Conservation (phyloP, 257 asterid species). For the Apocynum venetum region DNA sequence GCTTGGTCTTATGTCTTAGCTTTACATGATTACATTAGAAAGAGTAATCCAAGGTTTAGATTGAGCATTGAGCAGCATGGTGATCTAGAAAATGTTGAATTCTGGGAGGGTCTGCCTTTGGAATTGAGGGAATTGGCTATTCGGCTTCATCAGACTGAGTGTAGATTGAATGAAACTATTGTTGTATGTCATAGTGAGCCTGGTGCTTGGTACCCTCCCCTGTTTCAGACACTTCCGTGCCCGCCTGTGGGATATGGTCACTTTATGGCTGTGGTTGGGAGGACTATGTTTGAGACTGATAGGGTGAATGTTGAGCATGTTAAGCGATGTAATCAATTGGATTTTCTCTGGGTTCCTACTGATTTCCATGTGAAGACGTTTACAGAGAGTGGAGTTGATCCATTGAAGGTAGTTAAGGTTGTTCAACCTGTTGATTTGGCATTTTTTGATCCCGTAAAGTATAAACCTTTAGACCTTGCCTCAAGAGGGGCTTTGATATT, state of each 20-base stretch:
- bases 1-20: slow-evolving; percentile 91
- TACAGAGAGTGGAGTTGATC: slow-evolving; percentile 67
- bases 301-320: slow-evolving; percentile 61
- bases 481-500: slow-evolving; percentile 39
- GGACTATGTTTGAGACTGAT: slow-evolving; percentile 96
- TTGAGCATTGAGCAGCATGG: slow-evolving; percentile 72
- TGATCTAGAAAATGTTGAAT: slow-evolving; percentile 53
- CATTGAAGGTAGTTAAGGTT: slow-evolving; percentile 55
- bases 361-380: slow-evolving; percentile 66
- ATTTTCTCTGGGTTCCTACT: slow-evolving; percentile 89
- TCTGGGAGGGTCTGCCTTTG: slow-evolving; percentile 77
- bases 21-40: slow-evolving; percentile 33
- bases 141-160: slow-evolving; percentile 43
- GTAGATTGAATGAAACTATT: slow-evolving; percentile 53
- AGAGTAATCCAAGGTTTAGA: slow-evolving; percentile 41
- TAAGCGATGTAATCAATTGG: slow-evolving; percentile 62
- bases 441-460: slow-evolving; percentile 57
- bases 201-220: slow-evolving; percentile 92
- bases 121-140: slow-evolving; percentile 56
- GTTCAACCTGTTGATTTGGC: slow-evolving; percentile 76
- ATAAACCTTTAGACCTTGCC: slow-evolving; percentile 45
- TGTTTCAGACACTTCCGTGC: slow-evolving; percentile 70
- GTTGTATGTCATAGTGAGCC: slow-evolving; percentile 94
- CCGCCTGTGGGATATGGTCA: slow-evolving; percentile 47
- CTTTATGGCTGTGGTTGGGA: slow-evolving; percentile 61